A percentile compares a stretch with the other conserved stretches of the same genome.
Evolutionary conservation across 768 basidiomycete species (phyloP).

Genomic region (Trametes coccinea): DNA sequence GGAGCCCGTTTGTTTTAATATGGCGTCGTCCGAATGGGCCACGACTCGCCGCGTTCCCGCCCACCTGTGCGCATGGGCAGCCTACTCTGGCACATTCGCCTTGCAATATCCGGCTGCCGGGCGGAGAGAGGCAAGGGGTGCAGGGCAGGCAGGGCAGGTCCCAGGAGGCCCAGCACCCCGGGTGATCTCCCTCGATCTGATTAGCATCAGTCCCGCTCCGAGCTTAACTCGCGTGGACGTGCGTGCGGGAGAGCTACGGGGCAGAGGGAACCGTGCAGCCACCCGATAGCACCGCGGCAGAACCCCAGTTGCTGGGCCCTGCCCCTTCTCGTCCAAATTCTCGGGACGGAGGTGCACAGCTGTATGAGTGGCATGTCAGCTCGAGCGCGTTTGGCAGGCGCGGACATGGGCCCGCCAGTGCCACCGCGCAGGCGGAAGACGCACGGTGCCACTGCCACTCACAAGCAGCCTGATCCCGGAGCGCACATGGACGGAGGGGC

Average conservation of each 20-base stretch:
- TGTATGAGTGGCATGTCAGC: not conserved
- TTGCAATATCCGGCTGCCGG: conserved; percentile 12
- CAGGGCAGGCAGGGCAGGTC: not conserved
- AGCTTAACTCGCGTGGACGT: conserved; percentile 29
- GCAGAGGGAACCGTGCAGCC: not conserved
- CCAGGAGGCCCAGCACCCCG: conserved; percentile 9
- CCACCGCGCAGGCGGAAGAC: not conserved
- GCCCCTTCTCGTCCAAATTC: not conserved
- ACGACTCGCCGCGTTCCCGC: conserved; percentile 9
- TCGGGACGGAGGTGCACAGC: not conserved
- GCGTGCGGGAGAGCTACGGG: not conserved
- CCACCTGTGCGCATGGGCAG: not conserved
- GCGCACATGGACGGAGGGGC: not conserved
- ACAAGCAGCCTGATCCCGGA: not conserved
- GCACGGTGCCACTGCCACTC: not conserved
- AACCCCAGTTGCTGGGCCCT: not conserved
- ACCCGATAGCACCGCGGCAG: conserved; percentile 4
- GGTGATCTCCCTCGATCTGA: conserved; percentile 26
- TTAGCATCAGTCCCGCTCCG: conserved; percentile 21
- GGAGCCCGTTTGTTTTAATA: conserved; percentile 3
- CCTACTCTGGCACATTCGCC: conserved; percentile 12
- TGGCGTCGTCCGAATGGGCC: not conserved
- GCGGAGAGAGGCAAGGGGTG: not conserved
- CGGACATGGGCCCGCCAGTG: conserved; percentile 6
- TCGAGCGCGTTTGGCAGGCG: conserved; percentile 8